phyloP scores from a whole-genome alignment of 345 rosid species.

The Iberis pinnata region DNA sequence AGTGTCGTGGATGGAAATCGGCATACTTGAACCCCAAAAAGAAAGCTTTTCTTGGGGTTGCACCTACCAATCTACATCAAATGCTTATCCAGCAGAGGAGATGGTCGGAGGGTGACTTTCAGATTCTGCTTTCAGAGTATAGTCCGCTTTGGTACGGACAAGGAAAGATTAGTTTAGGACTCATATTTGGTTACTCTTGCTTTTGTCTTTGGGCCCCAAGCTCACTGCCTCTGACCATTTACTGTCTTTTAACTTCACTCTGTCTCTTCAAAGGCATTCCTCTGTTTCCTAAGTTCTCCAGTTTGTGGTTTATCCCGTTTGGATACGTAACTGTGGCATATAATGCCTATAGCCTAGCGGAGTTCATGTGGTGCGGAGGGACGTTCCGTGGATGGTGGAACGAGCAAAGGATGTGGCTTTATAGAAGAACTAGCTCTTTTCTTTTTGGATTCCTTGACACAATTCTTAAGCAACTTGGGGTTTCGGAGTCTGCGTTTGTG shows the following conservation, averaged over 20 bases:
- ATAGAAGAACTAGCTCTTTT: slow-evolving; percentile 62
- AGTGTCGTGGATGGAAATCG: slow-evolving; percentile 71
- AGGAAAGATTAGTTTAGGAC: slow-evolving; percentile 50
- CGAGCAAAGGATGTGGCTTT: slow-evolving; percentile 67
- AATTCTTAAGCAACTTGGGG: slow-evolving; percentile 36
- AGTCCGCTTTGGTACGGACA: slow-evolving; percentile 51
- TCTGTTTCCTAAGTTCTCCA: slow-evolving; percentile 60
- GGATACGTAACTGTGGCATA: slow-evolving; percentile 36
- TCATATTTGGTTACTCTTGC: slow-evolving; percentile 37
- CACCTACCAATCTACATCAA: slow-evolving; percentile 51
- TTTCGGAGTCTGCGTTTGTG: slow-evolving; percentile 42
- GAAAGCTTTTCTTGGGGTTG: slow-evolving; percentile 55
- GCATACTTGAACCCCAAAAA: slow-evolving; percentile 49
- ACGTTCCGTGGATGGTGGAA: slow-evolving; percentile 72
- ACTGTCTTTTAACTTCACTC: slow-evolving; percentile 52
- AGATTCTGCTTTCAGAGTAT: slow-evolving; percentile 50
- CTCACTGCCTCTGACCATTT: slow-evolving; percentile 40
- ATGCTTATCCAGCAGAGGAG: slow-evolving; percentile 62
- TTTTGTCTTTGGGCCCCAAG: slow-evolving; percentile 56
- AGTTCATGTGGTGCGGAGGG: slow-evolving; percentile 49
- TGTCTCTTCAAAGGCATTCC: slow-evolving; percentile 51
- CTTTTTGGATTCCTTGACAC: slow-evolving; percentile 52
- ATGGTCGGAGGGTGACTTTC: slow-evolving; percentile 76
- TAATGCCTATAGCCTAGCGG: slow-evolving; percentile 38
- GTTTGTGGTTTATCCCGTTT: slow-evolving; percentile 56